Percentiles rank a stretch among this genome's conserved stretches.
These are phyloP conservation scores for Ballota nigra DNA, from an alignment of 257 asterid species.

Conservation along the genomic window DNA sequence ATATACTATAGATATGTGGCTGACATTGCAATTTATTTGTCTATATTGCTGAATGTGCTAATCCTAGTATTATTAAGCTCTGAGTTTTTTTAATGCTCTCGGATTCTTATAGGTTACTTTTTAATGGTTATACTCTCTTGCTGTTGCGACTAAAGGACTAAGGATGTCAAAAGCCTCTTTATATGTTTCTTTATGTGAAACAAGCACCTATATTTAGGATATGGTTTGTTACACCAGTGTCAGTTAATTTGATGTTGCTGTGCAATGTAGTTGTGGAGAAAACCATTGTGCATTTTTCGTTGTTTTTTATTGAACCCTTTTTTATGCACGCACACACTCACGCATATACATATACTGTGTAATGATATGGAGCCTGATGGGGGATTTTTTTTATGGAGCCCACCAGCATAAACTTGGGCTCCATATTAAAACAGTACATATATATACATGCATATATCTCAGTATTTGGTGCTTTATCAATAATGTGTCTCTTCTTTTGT, in stretches of 20 bases:
- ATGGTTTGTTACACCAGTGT: not conserved
- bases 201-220: not conserved
- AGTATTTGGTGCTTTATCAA: constrained; percentile 11
- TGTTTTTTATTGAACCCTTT: not conserved
- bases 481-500: constrained; percentile 41
- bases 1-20: not conserved
- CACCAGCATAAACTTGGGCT: too few species aligned
- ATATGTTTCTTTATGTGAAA: not conserved
- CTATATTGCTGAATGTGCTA: not conserved
- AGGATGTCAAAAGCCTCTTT: not conserved
- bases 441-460: too few species aligned
- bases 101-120: not conserved
- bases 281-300: constrained; percentile 4
- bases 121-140: not conserved
- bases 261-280: not conserved
- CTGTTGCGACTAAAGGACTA: not conserved
- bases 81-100: not conserved
- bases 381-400: too few species aligned
- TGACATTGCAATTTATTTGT: not conserved
- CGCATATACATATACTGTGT: too few species aligned
- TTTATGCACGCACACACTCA: not conserved
- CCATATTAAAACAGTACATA: too few species aligned
- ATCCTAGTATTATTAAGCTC: not conserved
- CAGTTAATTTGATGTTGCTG: not conserved
- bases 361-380: too few species aligned